These are phyloP conservation scores for Scenedesmus sp. DNA, from an alignment of 163 green algal species.

Conservation along the genomic window DNA sequence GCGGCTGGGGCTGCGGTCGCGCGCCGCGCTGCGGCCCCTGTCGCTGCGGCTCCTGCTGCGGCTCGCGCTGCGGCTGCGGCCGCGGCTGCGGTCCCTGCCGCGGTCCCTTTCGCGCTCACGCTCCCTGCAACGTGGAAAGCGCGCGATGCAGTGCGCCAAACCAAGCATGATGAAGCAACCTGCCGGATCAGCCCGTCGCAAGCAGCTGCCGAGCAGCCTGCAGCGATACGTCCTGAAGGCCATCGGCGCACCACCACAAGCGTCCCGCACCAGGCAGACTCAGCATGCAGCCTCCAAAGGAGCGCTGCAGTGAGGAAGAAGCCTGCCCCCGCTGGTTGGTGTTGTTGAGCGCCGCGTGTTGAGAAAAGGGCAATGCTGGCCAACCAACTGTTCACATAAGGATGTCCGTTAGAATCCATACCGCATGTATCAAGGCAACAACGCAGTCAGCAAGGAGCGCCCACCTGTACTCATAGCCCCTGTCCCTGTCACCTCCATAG, in stretches of 20 bases:
- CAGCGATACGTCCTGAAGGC: too few relatives aligned
- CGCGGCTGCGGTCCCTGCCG: conserved; percentile 11
- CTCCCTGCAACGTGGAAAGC: not conserved
- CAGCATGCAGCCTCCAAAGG: too few relatives aligned
- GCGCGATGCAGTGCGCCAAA: not conserved
- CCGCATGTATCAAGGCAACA: not conserved
- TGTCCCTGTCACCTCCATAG: not conserved
- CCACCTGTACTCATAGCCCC: conserved; percentile 36
- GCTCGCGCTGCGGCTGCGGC: conserved; percentile 39
- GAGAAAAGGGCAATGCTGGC: too few relatives aligned
- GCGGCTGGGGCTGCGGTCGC: conserved; percentile 14
- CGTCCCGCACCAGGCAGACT: too few relatives aligned
- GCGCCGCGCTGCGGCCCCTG: not conserved
- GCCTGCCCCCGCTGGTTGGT: too few relatives aligned
- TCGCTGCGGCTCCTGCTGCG: conserved; percentile 26
- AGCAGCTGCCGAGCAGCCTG: not conserved
- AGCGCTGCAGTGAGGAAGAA: too few relatives aligned
- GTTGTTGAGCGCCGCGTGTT: too few relatives aligned
- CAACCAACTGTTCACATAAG: too few relatives aligned
- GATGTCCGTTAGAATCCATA: too few relatives aligned
- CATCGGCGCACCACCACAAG: too few relatives aligned
- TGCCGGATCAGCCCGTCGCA: too few relatives aligned
- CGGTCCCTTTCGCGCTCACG: conserved; percentile 6
- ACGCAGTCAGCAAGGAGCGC: not conserved
- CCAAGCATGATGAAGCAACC: not conserved